Base-by-base conservation (phyloP, 768 basidiomycete species). In the Xerocomus spinulosus region DNA sequence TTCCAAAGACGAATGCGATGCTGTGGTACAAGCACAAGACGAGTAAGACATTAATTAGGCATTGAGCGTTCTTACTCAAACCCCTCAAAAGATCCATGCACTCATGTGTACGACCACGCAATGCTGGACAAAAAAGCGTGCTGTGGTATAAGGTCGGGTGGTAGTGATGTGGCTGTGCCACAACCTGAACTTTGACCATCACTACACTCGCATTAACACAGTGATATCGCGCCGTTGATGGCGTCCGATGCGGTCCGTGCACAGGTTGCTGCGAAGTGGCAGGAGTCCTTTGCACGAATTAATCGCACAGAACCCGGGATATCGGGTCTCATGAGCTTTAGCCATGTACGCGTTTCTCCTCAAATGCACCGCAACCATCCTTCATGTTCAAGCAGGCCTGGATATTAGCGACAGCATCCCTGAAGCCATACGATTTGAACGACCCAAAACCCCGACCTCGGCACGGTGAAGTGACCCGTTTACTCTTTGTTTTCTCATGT, bases 191-290 rank as follows among this genome's bases (percentile, higher is more conserved):
- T n/a, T n/a, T n/a, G n/a, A n/a, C n/a, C n/a, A n/a, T n/a, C n/a
- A n/a, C n/a, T n/a, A n/a, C n/a, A n/a, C n/a, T n/a, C n/a, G n/a
- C n/a, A n/a, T n/a, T n/a, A n/a, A n/a, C n/a, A n/a, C n/a, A n/a
- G n/a, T n/a, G n/a, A n/a, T 20, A 4, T 5, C 15, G 12, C n/a
- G 12, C 12, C 21, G 17, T 44, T 24, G 35, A 83, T 81, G 82
- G 75, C 78, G 15, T 81, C 81, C 5, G 73, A 78, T 48, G 82
- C 82, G 21, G 68, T 85, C n/a, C 76, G 76, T 38, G 73, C 76
- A 1, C 83, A 85, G 60, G 81, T 85, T 9, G 75, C 79, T 15
- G 70, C 81, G 3, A 83, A 84, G 69, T 86, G 85, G 83, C 80
- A 83, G 51, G 81, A 85, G 17, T 73, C 81, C 2, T 86, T 86